Percentiles rank a stretch among this genome's conserved stretches.
Conservation (phyloP, 2,329 filamentous ascomycete genomes). For the Trichoderma aggressivum region DNA sequence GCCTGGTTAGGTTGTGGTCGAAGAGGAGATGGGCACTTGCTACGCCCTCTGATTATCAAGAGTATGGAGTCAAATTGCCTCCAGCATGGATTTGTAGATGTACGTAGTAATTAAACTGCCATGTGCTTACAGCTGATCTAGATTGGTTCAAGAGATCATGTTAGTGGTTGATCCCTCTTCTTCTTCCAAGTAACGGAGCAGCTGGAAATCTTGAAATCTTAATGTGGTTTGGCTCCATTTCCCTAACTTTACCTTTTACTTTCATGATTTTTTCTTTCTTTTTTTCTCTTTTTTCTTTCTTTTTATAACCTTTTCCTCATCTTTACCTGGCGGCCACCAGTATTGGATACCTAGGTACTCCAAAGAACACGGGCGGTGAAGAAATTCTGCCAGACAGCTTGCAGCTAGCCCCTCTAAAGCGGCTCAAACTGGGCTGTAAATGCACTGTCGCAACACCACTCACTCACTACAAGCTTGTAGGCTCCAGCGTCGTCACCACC, state of each 20-base stretch:
- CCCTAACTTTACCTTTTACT: neutral
- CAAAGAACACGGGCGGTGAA: conserved; percentile 37
- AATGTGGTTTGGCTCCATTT: neutral
- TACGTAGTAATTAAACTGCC: neutral
- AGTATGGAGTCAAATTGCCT: neutral
- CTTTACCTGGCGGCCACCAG: neutral
- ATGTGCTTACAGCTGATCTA: neutral
- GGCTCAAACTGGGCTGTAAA: neutral
- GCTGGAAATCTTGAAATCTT: neutral
- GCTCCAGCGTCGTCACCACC: neutral
- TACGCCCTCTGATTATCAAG: no score
- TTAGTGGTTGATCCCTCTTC: neutral
- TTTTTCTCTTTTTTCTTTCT: no score
- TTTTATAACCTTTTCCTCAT: neutral
- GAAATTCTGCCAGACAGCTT: conserved; percentile 31
- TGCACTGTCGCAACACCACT: neutral
- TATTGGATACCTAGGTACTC: no score
- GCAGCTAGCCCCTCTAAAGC: neutral
- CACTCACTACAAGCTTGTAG: neutral
- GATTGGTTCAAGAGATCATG: neutral
- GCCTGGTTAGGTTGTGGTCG: no score
- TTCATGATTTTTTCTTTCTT: neutral
- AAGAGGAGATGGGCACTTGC: no score
- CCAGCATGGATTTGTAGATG: neutral
- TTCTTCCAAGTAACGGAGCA: neutral